These are phyloP conservation scores for Penicillium sp. DNA, from an alignment of 2,329 filamentous ascomycete species.

Conservation along the genomic window DNA sequence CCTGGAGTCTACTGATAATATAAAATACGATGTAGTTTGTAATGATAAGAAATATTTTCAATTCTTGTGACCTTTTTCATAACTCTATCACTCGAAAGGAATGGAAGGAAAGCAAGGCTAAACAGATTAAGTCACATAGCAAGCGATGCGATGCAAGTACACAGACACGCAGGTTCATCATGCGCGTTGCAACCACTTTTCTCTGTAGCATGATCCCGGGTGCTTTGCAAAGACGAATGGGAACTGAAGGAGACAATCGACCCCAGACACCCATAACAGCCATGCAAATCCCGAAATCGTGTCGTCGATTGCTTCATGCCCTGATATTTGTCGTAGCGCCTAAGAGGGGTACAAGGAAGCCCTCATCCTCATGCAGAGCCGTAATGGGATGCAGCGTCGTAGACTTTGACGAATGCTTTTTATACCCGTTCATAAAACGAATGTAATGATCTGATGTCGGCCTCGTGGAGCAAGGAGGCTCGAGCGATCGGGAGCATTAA, in stretches of 20 bases:
- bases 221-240: constrained; percentile 22
- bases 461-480: constrained; percentile 9
- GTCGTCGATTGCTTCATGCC: constrained; percentile 32
- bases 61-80: constrained; percentile 36
- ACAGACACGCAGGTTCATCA: constrained; percentile 28
- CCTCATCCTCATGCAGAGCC: constrained; percentile 16
- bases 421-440: constrained; percentile 15
- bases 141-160: constrained; percentile 26
- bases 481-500: constrained; percentile 12
- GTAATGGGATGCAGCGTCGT: constrained; percentile 14
- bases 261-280: constrained; percentile 17
- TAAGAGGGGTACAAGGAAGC: constrained; percentile 10
- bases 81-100: constrained; percentile 34
- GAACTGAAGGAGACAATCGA: constrained; percentile 7
- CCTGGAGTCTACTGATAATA: not conserved
- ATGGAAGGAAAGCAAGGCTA: constrained; percentile 29
- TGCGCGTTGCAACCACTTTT: constrained; percentile 30
- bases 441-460: constrained; percentile 6
- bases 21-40: not conserved
- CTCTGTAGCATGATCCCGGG: constrained; percentile 29
- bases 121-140: constrained; percentile 30
- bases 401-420: constrained; percentile 10
- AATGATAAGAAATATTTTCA: constrained; percentile 18
- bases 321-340: constrained; percentile 26
- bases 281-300: constrained; percentile 18